Evolutionary conservation across 495 filamentous ascomycete genomes (phyloP).

Genomic region (Coniosporium apollinis): DNA sequence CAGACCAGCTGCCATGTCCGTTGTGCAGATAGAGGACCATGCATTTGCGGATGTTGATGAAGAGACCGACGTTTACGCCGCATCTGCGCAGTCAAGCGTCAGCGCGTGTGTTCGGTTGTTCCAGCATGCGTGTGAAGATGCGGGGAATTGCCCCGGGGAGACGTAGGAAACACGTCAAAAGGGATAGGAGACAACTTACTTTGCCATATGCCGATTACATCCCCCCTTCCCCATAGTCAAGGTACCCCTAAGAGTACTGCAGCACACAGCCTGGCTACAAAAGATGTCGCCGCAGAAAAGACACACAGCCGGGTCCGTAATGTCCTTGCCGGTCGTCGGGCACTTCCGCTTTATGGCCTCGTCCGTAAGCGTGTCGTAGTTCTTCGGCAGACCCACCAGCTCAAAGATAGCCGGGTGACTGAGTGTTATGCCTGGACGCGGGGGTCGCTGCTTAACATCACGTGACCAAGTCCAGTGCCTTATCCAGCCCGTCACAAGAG

Average conservation of each 20-base stretch:
- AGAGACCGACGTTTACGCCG: conserved; percentile 73
- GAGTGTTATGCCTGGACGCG: conserved; percentile 26
- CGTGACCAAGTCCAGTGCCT: conserved; percentile 33
- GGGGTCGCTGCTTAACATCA: not conserved
- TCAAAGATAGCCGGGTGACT: conserved; percentile 87
- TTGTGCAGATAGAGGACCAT: conserved; percentile 71
- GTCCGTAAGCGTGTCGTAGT: conserved; percentile 83
- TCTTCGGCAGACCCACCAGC: conserved; percentile 77
- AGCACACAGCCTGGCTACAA: conserved; percentile 88
- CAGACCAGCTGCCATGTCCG: conserved; percentile 64
- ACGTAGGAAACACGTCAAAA: no score
- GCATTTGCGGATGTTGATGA: conserved; percentile 93
- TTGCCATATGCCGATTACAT: conserved; percentile 73
- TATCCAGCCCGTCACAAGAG: conserved; percentile 66
- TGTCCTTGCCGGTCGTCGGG: conserved; percentile 75
- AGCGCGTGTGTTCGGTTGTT: no score
- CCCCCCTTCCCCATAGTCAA: conserved; percentile 57
- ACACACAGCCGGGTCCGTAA: conserved; percentile 79
- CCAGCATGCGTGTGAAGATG: no score
- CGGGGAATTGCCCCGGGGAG: no score
- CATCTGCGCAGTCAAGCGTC: no score
- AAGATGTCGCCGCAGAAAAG: conserved; percentile 93
- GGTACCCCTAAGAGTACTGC: no score
- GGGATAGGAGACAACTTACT: conserved; percentile 42
- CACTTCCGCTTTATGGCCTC: conserved; percentile 75